These are phyloP conservation scores for Ustilago lituana DNA, from an alignment of 1,284 basidiomycete species.

Conservation along the genomic window DNA sequence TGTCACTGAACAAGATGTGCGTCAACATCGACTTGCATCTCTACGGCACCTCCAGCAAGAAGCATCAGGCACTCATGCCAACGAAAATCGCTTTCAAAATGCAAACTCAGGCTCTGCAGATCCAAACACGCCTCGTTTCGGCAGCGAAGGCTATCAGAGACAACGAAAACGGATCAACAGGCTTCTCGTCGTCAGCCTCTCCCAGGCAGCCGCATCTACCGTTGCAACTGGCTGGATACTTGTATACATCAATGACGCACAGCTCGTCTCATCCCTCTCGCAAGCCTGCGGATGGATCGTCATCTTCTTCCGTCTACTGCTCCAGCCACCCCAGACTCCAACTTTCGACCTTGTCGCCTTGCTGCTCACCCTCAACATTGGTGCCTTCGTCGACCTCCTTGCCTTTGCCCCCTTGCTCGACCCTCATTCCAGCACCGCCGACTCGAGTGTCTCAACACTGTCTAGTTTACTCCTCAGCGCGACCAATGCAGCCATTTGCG, in stretches of 20 bases:
- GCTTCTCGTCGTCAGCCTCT: slow-evolving; percentile 15
- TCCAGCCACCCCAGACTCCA: slow-evolving; percentile 30
- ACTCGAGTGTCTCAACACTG: not conserved
- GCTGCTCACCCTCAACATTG: slow-evolving; percentile 11
- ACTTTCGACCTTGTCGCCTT: slow-evolving; percentile 18
- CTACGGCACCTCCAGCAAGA: not conserved
- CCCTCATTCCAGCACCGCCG: not conserved
- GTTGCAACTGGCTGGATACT: not conserved
- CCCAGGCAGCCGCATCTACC: slow-evolving; percentile 17
- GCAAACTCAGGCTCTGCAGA: not conserved
- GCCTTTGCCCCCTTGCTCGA: slow-evolving; percentile 14
- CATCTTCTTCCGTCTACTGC: slow-evolving; percentile 21
- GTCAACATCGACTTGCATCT: slow-evolving; percentile 9
- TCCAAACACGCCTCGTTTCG: not conserved
- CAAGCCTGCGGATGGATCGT: slow-evolving; percentile 15
- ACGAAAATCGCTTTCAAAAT: too few species aligned
- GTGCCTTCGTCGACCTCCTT: slow-evolving; percentile 15
- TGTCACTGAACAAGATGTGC: slow-evolving; percentile 31
- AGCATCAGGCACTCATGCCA: not conserved
- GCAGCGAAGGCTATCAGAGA: slow-evolving; percentile 6
- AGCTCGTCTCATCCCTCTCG: not conserved
- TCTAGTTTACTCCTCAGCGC: slow-evolving; percentile 1
- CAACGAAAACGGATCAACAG: slow-evolving; percentile 25
- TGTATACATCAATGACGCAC: not conserved
- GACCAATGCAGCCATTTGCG: slow-evolving; percentile 18